These are phyloP conservation scores for Antitrichia curtipendula DNA, from an alignment of 225 moss, liverwort and hornwort genomes.

Conservation along the genomic window DNA sequence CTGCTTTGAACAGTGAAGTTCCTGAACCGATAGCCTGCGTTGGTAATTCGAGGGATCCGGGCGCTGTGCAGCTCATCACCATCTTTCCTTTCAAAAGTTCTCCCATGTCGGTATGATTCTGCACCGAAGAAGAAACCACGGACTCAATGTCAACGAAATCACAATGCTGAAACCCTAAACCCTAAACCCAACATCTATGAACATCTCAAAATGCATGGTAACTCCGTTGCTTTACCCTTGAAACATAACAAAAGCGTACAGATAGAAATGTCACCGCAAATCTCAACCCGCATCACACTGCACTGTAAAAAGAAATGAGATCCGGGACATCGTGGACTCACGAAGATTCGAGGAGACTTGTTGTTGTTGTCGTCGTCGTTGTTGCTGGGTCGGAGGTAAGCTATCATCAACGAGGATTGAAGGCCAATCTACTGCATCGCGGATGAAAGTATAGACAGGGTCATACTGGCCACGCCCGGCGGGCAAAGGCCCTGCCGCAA, in stretches of 20 bases:
- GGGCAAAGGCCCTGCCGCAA: conserved; percentile 59
- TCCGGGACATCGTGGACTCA: not conserved
- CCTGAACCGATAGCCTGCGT: conserved; percentile 22
- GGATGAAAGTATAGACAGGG: conserved; percentile 68
- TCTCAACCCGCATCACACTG: not conserved
- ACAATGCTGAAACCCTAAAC: not conserved
- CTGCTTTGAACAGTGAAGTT: conserved; percentile 69
- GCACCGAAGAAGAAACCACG: not conserved
- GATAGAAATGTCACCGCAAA: not conserved
- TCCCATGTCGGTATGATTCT: not conserved
- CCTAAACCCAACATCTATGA: not conserved
- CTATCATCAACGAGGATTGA: conserved; percentile 45
- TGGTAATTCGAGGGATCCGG: not conserved
- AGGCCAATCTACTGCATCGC: conserved; percentile 65
- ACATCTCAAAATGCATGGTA: not conserved
- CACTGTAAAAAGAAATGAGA: not conserved
- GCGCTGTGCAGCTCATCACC: not conserved
- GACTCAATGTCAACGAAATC: not conserved
- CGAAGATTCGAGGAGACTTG: not conserved
- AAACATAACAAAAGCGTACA: not conserved
- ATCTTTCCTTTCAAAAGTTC: not conserved
- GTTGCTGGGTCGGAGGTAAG: not conserved
- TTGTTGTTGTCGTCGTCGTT: not conserved
- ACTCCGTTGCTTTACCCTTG: not conserved
- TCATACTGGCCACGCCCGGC: conserved; percentile 19